Evolutionary conservation across 169 alveolate species (phyloP).

Genomic region (Eimeria falciformis): DNA sequence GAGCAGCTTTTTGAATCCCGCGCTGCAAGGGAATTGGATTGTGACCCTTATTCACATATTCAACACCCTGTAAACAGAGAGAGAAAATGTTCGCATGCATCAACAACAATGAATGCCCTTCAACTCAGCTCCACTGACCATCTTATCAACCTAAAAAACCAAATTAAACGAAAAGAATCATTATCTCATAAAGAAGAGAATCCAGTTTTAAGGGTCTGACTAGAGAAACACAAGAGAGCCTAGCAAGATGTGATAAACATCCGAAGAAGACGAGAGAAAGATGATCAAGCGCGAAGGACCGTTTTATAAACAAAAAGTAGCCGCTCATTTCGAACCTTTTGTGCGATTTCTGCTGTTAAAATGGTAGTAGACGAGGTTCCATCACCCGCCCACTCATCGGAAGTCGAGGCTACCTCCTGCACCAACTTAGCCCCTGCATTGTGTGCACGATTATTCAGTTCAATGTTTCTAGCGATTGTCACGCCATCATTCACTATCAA

Average conservation of each 20-base stretch:
- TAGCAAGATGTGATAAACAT: too few relatives aligned
- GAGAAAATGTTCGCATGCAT: background rate
- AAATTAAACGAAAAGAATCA: too few relatives aligned
- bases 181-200: too few relatives aligned
- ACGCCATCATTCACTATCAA: constrained; percentile 93
- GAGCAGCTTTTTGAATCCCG: constrained; percentile 91
- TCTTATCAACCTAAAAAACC: background rate
- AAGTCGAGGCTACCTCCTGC: constrained; percentile 92
- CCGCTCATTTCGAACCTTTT: constrained; percentile 65
- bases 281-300: too few relatives aligned
- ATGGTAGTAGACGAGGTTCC: constrained; percentile 94
- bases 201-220: too few relatives aligned
- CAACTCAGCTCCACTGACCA: background rate
- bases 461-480: constrained; percentile 92
- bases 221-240: too few relatives aligned
- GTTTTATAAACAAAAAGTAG: background rate
- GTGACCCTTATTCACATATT: constrained; percentile 91
- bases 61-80: constrained; percentile 84
- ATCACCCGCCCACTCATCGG: constrained; percentile 93
- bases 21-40: constrained; percentile 90
- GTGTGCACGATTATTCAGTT: constrained; percentile 87
- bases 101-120: too few relatives aligned
- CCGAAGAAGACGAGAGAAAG: too few relatives aligned
- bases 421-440: constrained; percentile 92
- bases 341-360: constrained; percentile 90